Base-by-base conservation (phyloP, 441 rosid genomes). In the Manihot esculenta region DNA sequence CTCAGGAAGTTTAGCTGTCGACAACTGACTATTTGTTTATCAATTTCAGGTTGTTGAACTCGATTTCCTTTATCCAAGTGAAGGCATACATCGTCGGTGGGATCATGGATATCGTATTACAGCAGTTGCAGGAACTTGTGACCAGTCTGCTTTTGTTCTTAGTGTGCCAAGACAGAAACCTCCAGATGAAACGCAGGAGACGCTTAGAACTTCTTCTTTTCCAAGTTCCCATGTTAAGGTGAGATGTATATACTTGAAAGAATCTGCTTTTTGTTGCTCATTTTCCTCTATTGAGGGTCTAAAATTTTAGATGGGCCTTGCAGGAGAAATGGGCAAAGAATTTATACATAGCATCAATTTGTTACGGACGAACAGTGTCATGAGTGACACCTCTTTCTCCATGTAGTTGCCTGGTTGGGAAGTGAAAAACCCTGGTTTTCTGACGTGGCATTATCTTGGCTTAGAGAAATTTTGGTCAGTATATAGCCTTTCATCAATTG, bases 61-160 rank as follows among this genome's bases (percentile, higher is more conserved):
- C 12, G 97, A 89, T 81, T 89, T 91, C 78, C 84, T 83, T 35
- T 91, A 89, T 72, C 97, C 97, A 1, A 92, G 97, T 0, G 97
- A 92, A 62, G 96, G 96, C 30, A 92, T 90, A 72, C 97, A 92
- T 64, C 78, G 85, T 51, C 78, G 97, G 21, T 92, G 97, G 97
- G 94, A 85, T 23, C 50, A 24, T 30, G 96, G 96, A 49, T 92
- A 81, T 59, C 90, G 96, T 10, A 88, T 92, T 63, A 90, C 97
- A 41, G 83, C 97, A 30, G 86, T 89, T 47, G 97, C 96, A 57
- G 97, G 94, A 61, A 92, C 91, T 13, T 77, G 71, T 64, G 97
- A 92, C 59, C 97, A 92, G 77, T 85, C 97, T 13, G 97, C 97
- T 62, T 78, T 92, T 50, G 79, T 92, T 62, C 88, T 92, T 18